phyloP scores from a whole-genome alignment of 305 asterid species.

The Solanum hybrid region DNA sequence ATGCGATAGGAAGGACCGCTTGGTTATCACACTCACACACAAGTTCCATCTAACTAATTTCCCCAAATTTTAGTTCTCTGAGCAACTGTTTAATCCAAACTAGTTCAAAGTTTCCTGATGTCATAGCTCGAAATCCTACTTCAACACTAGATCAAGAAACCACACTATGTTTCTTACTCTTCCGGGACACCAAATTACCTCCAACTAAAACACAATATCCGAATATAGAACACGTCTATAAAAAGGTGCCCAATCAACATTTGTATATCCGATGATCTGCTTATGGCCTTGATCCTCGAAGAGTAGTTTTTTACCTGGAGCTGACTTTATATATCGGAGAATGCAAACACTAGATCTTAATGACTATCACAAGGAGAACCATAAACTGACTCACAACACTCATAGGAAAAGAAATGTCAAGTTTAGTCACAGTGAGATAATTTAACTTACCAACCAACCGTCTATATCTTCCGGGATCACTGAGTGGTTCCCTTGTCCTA shows the following conservation, averaged over 20 bases:
- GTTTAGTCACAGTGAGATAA: not conserved
- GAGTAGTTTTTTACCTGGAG: not conserved
- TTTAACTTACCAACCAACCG: not conserved
- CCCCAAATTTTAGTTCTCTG: not conserved
- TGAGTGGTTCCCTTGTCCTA: not conserved
- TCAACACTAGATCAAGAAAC: not conserved
- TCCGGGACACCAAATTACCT: not conserved
- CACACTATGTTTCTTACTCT: not conserved
- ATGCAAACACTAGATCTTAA: not conserved
- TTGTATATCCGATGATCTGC: not conserved
- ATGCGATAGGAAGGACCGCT: not conserved
- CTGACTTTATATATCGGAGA: not conserved
- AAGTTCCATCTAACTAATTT: not conserved
- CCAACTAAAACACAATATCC: not conserved
- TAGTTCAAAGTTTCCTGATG: not conserved
- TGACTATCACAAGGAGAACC: not conserved
- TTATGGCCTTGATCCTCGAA: not conserved
- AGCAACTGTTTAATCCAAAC: not conserved
- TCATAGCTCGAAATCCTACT: not conserved
- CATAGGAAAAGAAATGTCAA: not conserved
- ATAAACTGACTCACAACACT: not conserved
- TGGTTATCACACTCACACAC: not conserved
- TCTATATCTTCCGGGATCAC: not conserved
- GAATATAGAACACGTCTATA: not conserved
- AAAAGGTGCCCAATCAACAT: not conserved